Percentiles rank a stretch among this genome's conserved stretches.
Conservation (phyloP, 768 basidiomycete genomes). For the Tubosaeta sp. region DNA sequence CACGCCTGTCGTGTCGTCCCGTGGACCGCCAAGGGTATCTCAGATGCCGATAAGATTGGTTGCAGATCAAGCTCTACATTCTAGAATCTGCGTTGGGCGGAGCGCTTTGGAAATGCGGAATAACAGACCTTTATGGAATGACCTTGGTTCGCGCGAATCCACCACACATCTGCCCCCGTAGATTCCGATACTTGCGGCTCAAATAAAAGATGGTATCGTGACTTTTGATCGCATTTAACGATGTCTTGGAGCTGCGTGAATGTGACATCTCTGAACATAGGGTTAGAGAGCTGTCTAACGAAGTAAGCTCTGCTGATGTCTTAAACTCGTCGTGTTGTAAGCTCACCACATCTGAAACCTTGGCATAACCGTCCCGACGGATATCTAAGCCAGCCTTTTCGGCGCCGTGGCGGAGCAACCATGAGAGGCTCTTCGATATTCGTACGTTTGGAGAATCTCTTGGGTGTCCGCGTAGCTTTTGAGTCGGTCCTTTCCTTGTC, state of each 20-base stretch:
- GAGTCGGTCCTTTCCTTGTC: slow-evolving; percentile 16
- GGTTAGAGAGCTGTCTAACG: slow-evolving; percentile 55
- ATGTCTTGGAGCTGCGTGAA: slow-evolving; percentile 53
- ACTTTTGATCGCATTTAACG: slow-evolving; percentile 64
- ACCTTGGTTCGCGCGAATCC: slow-evolving; percentile 89
- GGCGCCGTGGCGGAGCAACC: slow-evolving; percentile 89
- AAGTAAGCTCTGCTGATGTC: slow-evolving; percentile 3
- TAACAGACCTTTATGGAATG: slow-evolving; percentile 71
- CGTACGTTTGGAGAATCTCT: slow-evolving; percentile 65
- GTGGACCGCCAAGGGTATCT: slow-evolving; percentile 81
- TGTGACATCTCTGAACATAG: slow-evolving; percentile 61
- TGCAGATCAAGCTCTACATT: slow-evolving; percentile 63
- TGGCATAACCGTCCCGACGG: slow-evolving; percentile 81
- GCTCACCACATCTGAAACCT: slow-evolving; percentile 78
- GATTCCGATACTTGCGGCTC: slow-evolving; percentile 41
- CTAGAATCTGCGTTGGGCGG: slow-evolving; percentile 33
- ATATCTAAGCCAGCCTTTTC: slow-evolving; percentile 68
- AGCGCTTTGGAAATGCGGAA: background rate
- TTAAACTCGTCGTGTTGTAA: background rate
- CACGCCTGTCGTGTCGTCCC: slow-evolving; percentile 72
- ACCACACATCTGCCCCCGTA: slow-evolving; percentile 50
- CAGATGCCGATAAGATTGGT: slow-evolving; percentile 49
- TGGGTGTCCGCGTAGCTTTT: slow-evolving; percentile 55
- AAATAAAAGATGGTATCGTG: slow-evolving; percentile 54
- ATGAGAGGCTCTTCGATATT: slow-evolving; percentile 83